Evolutionary conservation across 305 asterid species (phyloP), one percentile per base, ranked within the genome.

Genomic region (Striga hermonthica): DNA sequence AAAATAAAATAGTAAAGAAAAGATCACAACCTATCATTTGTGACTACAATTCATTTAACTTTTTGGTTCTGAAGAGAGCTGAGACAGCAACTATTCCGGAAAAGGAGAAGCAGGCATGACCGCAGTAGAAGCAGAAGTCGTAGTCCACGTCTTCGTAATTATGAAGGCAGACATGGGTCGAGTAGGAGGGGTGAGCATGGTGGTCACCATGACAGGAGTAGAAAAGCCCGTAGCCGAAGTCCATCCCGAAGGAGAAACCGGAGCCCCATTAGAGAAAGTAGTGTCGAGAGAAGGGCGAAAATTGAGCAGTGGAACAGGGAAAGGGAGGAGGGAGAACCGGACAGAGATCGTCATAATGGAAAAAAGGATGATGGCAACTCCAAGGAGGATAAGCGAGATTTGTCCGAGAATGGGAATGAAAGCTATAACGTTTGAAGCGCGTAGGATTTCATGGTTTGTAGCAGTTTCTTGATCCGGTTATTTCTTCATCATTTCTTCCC

Each of bases 271-370:
- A 75, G 96, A 78, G 97, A 88, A 77, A 89, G 81, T 77, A 87
- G 96, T 76, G 74, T 45, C 34, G 97, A 90, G 75, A 86, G 97
- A 78, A 85, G 96, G 80, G 96, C 95, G 38, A 90, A 79, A 76
- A 90, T 88, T 63, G 96, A 84, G 70, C 95, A 68, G 55, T 90
- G 97, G 97, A 90, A 90, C 62, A 81, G 76, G 85, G 96, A 90
- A 76, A 91, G 76, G 70, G 96, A 91, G 65, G 84, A 50, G 63
- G 74, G 70, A 37, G 95, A 74, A 11, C 36, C 83, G 64, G 76
- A 65, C 38, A 75, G 69, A 71, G 80, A 74, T 65, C 66, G 49
- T 57, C 68, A 68, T 44, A 16, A 58, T 44, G 22, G 49, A 47
- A 75, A 68, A 22, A 28, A 67, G 11, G 83, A 79, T 49, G 79